Conservation (phyloP, 106 monocot genomes). For the Acorus gramineus region DNA sequence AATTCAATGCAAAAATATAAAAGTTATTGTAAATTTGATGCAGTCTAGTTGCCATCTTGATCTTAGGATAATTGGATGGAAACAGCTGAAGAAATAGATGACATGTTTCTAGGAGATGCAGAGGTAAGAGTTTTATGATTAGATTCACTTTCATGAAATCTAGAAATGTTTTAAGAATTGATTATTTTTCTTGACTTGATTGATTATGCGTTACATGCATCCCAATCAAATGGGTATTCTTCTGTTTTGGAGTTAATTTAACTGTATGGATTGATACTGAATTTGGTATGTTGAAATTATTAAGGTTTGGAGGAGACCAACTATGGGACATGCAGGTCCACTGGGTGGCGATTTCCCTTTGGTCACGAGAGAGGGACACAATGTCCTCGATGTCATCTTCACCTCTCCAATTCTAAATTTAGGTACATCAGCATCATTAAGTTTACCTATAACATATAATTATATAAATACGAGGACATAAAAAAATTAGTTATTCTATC, state of each 20-base stretch:
- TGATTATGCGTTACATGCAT: too few species aligned
- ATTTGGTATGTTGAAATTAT: not conserved
- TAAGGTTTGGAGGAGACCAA: slow-evolving; percentile 81
- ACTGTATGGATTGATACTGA: too few species aligned
- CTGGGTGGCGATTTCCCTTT: slow-evolving; percentile 66
- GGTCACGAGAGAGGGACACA: slow-evolving; percentile 59
- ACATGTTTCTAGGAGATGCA: slow-evolving; percentile 79
- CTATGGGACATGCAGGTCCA: slow-evolving; percentile 53
- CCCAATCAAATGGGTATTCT: too few species aligned
- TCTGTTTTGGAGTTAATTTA: too few species aligned
- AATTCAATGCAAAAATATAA: not conserved
- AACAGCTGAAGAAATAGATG: slow-evolving; percentile 61
- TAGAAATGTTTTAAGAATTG: too few species aligned
- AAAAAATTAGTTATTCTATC: too few species aligned
- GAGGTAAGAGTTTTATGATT: slow-evolving; percentile 30
- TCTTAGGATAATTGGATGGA: slow-evolving; percentile 54
- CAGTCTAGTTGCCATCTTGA: not conserved
- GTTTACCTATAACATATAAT: too few species aligned
- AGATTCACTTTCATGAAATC: not conserved
- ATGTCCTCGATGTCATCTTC: slow-evolving; percentile 77
- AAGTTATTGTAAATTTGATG: not conserved
- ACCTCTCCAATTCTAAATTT: slow-evolving; percentile 64
- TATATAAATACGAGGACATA: too few species aligned
- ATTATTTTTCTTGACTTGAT: too few species aligned
- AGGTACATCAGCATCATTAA: slow-evolving; percentile 20